Evolutionary conservation across 2,329 filamentous ascomycete species (phyloP), one percentile per base, ranked within the genome.

Genomic region (Allantophomopsis cytisporea): DNA sequence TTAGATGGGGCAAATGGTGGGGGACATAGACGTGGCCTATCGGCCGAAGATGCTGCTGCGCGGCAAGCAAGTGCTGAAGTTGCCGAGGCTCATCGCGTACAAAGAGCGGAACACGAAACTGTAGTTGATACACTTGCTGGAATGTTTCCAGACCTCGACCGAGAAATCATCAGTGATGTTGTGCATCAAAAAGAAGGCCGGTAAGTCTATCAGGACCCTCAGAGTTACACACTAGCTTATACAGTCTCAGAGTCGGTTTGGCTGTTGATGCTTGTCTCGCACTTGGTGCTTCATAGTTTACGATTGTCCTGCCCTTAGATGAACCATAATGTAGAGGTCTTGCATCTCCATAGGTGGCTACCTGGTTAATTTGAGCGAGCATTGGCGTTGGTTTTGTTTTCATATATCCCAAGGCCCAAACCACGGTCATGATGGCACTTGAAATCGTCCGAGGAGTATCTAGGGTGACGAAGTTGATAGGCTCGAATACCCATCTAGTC

Each of bases 91-190:
- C 76, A 87, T 47, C 70, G 83, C 13, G 76, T 96, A 43, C 79
- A 91, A 49, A 70, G 78, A 30, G 80, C 81, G 40, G 91, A 98
- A 65, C 88, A 96, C 60, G 69, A 76, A 39, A 89, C 87, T 50
- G 79, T 98, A 7, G 89, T 96, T 2, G 91, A 96, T 61, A 96
- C 91, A 30, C 64, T 98, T 41, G 80, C 85, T 36, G 83, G 86
- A 50, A 98, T 98, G 91, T 98, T 98, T 58, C 91, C 91, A 1
- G 87, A 93, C 54, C 66, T 98, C 38, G 91, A 98, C 58, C 76
- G 78, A 52, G 93, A 98, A 37, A 73, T 98, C 31, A 96, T 98
- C 55, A 88, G 88, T 52, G 91, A 98, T 62, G 91, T 98, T 32
- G 91, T 98, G 18, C 79, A 89, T 57, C 77, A 93, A 64, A 95